A percentile compares a stretch with the other conserved stretches of the same genome.
These are phyloP conservation scores for Chrysopogon serrulatus DNA, from an alignment of 176 grass and related monocot genomes.

Conservation along the genomic window DNA sequence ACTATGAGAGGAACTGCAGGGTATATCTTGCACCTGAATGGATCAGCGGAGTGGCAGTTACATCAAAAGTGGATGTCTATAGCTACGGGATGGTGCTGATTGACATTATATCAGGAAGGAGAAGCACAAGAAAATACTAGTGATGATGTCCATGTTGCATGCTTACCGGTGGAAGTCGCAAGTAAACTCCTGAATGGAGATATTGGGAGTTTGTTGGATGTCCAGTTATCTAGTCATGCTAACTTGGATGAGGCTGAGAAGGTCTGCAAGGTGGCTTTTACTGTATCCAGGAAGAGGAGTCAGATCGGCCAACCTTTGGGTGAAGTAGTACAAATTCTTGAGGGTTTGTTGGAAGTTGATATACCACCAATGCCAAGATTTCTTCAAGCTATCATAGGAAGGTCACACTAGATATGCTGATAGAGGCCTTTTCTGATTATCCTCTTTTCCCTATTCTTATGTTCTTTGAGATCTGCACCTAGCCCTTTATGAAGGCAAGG, in stretches of 20 bases:
- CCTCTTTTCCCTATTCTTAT: background rate
- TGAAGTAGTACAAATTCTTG: slow-evolving; percentile 41
- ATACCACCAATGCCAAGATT: slow-evolving; percentile 42
- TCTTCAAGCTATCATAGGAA: slow-evolving; percentile 27
- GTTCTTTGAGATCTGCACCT: background rate
- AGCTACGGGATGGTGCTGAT: slow-evolving; percentile 60
- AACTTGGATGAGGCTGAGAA: slow-evolving; percentile 28
- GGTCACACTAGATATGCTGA: background rate
- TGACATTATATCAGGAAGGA: slow-evolving; percentile 36
- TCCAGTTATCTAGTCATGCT: slow-evolving; percentile 24
- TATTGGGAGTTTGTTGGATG: slow-evolving; percentile 33
- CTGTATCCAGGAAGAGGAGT: slow-evolving; percentile 50
- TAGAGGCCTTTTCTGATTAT: background rate
- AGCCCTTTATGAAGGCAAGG: background rate
- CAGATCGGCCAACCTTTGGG: slow-evolving; percentile 38
- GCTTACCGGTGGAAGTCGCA: slow-evolving; percentile 33
- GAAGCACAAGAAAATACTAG: slow-evolving; percentile 20
- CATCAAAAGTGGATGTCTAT: slow-evolving; percentile 60
- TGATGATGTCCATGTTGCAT: background rate
- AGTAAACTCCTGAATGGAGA: slow-evolving; percentile 29
- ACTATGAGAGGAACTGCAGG: slow-evolving; percentile 58
- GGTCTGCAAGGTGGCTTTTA: slow-evolving; percentile 42
- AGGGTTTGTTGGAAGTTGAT: slow-evolving; percentile 28
- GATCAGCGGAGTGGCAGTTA: slow-evolving; percentile 37
- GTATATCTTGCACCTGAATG: slow-evolving; percentile 64